Evolutionary conservation across 768 basidiomycete species (phyloP), one percentile per base, ranked within the genome.

Genomic region (Suillus bovinus): DNA sequence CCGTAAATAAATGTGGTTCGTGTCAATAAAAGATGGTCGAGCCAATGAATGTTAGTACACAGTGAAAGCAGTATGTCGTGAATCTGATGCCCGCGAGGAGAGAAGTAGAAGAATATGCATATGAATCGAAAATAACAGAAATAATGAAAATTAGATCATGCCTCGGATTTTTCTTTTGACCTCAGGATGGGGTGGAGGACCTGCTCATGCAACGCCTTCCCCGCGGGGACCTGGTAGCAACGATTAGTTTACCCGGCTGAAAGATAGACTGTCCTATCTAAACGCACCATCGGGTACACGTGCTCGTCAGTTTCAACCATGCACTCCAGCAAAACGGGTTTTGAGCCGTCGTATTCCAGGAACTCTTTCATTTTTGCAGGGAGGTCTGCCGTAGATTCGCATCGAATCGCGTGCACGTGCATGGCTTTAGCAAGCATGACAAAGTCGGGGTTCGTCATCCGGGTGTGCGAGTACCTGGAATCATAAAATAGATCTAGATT

Each of bases 301-400:
- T 94, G 92, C 76, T 94, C 94, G 66, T 85, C 86, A 71, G 80
- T 83, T 77, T 90, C 88, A 53, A 98, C 93, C 58, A 88, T 46
- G 72, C 94, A 96, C 77, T 99, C 97, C 82, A 99, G 80, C 65
- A 99, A 75, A 46, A 99, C 84, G 4, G 97, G 97, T 76, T 85
- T 89, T 61, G 82, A 83, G 62, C 85, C 87, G 67, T 96, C 92
- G 73, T 96, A 96, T 79, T 96, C 96, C 66, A 99, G 81, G 79
- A 99, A 96, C 82, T 98, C 95, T 81, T 95, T 95, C 96, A 99
- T 99, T 83, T 91, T 97, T 39, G 84, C 86, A 0, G 94, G 93
- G 10, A 99, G 82, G 60, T 99, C 95, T 47, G 82, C 87, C 2
- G 82, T 72, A 33, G 71, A 84, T 56, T 80, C 77, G 74, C 89